These are phyloP conservation scores for Suillus brevipes DNA, from an alignment of 768 basidiomycete species.

Conservation along the genomic window DNA sequence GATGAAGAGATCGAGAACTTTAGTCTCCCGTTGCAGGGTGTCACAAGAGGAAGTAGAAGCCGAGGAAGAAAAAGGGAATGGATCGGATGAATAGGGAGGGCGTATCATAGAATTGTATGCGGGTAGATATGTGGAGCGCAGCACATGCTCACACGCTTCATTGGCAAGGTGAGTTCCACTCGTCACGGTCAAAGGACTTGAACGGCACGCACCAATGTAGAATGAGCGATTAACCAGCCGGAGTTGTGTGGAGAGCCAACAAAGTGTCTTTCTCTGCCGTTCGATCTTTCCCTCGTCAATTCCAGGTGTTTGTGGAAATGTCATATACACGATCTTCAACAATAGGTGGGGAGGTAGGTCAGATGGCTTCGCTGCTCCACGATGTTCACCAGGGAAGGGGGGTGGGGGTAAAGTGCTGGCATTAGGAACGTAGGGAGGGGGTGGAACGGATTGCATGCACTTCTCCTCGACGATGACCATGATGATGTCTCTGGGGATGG, in stretches of 20 bases:
- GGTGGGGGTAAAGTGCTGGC: slow-evolving; percentile 28
- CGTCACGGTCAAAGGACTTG: not conserved
- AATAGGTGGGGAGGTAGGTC: slow-evolving; percentile 62
- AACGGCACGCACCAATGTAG: slow-evolving; percentile 55
- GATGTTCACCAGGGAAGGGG: slow-evolving; percentile 32
- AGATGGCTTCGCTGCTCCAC: slow-evolving; percentile 22
- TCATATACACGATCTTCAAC: slow-evolving; percentile 65
- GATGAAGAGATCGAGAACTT: slow-evolving; percentile 76
- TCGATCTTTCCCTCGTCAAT: slow-evolving; percentile 42
- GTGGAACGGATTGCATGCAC: slow-evolving; percentile 30
- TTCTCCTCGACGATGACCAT: slow-evolving; percentile 51
- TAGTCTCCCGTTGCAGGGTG: slow-evolving; percentile 69
- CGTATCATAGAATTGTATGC: slow-evolving; percentile 63
- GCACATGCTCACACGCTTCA: slow-evolving; percentile 76
- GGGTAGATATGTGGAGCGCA: slow-evolving; percentile 73
- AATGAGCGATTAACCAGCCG: slow-evolving; percentile 65
- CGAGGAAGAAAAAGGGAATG: slow-evolving; percentile 57
- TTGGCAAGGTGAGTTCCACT: not conserved
- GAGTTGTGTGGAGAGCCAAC: slow-evolving; percentile 66
- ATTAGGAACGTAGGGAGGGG: slow-evolving; percentile 39
- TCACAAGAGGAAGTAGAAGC: slow-evolving; percentile 27
- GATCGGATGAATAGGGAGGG: slow-evolving; percentile 73
- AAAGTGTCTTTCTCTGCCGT: slow-evolving; percentile 63
- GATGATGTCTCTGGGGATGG: not conserved
- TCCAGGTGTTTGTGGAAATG: slow-evolving; percentile 54